Percentiles rank a stretch among this genome's conserved stretches.
Conservation (phyloP, 257 asterid genomes). For the Avicennia marina region DNA sequence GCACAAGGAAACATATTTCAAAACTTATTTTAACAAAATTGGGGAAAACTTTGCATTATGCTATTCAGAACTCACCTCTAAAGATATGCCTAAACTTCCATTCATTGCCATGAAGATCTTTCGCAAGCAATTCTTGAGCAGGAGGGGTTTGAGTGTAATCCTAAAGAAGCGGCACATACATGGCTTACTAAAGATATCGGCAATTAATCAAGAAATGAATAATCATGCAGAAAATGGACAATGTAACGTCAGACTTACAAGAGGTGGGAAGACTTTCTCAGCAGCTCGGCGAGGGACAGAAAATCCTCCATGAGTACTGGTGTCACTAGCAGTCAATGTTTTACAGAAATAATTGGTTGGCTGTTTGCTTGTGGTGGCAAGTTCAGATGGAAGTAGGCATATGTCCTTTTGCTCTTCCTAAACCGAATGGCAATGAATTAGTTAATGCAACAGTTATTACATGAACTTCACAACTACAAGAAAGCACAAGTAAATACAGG, state of each 20-base stretch:
- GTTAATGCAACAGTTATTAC: neutral
- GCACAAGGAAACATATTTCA: neutral
- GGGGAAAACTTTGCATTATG: neutral
- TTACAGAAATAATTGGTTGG: conserved; percentile 93
- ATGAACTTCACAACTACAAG: conserved; percentile 10
- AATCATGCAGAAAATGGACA: neutral
- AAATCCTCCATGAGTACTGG: conserved; percentile 98
- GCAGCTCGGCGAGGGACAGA: conserved; percentile 98
- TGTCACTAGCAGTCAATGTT: conserved; percentile 90
- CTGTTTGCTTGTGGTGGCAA: conserved; percentile 83
- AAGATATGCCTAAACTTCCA: conserved; percentile 97
- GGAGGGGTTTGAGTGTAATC: conserved; percentile 94
- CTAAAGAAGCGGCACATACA: conserved; percentile 30
- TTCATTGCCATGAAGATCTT: conserved; percentile 95
- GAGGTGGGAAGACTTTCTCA: conserved; percentile 97
- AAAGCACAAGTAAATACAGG: conserved; percentile 40
- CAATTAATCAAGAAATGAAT: neutral
- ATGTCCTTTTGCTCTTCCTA: conserved; percentile 97
- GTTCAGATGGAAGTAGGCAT: conserved; percentile 83
- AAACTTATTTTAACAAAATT: too few species aligned
- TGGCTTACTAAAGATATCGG: neutral
- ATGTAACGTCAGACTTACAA: conserved; percentile 57
- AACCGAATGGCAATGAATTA: conserved; percentile 7
- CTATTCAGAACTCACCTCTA: conserved; percentile 53
- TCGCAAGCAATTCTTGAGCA: conserved; percentile 81